Evolutionary conservation across 352 stramenopile species (phyloP).

Genomic region (Phytophthora cactorum): DNA sequence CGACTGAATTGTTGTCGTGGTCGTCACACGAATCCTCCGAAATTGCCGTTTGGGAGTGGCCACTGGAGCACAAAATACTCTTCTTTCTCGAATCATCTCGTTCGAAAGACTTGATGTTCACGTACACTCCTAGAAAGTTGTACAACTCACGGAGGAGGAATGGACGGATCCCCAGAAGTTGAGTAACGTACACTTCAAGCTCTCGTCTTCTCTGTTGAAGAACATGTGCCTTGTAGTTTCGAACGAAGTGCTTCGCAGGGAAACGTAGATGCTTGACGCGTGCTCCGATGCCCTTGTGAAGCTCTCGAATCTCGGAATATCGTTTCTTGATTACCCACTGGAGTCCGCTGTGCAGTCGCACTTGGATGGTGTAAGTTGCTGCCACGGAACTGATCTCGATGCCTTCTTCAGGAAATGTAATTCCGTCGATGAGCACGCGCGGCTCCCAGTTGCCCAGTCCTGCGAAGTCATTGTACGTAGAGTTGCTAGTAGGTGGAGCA

Average conservation of each 20-base stretch:
- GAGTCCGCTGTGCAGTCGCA: background rate
- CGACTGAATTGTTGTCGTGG: background rate
- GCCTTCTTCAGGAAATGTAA: background rate
- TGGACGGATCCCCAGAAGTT: slow-evolving; percentile 6
- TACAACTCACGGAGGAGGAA: slow-evolving; percentile 11
- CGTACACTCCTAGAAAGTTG: slow-evolving; percentile 16
- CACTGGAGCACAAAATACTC: background rate
- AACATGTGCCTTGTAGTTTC: background rate
- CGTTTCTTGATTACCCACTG: slow-evolving; percentile 8
- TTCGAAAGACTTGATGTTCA: slow-evolving; percentile 8
- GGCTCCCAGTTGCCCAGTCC: background rate
- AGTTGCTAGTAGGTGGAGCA: background rate
- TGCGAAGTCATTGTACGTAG: background rate
- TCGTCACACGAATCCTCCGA: background rate
- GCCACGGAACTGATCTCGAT: background rate
- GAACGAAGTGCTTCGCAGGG: slow-evolving; percentile 3
- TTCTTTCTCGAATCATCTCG: background rate
- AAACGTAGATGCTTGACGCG: slow-evolving; percentile 7
- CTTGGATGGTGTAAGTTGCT: slow-evolving; percentile 4
- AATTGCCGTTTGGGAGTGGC: background rate
- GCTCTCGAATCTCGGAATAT: slow-evolving; percentile 5
- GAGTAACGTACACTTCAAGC: background rate
- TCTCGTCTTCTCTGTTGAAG: slow-evolving; percentile 1
- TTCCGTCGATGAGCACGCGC: background rate
- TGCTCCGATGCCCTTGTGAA: slow-evolving; percentile 8